Base-by-base conservation (phyloP, 345 rosid genomes). In the Pelargonium nanum region DNA sequence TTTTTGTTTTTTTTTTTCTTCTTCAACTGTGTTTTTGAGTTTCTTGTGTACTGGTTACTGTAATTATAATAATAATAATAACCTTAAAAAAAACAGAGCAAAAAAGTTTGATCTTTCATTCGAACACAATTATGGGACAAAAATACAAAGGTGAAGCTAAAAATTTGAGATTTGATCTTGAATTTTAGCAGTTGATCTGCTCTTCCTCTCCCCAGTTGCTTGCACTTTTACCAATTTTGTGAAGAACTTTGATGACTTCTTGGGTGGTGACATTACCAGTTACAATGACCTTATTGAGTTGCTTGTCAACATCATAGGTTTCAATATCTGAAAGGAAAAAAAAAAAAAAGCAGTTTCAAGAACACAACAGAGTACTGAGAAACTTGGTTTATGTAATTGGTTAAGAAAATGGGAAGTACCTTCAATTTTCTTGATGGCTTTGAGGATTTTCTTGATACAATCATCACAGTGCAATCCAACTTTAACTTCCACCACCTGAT, bases 351-450 rank as follows among this genome's bases (percentile, higher is more conserved):
- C 44, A 40, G 7, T 30, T 30, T 30, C 40, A 30, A 5, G 40
- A 30, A 30, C 28, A 7, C 2, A 19, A 5, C 19, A 32, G 22
- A n/a, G n/a, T n/a, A n/a, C n/a, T n/a, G 15, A 16, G 26, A 22
- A 22, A 20, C n/a, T n/a, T 19, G 12, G 5, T 16, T 22, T 4
- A 6, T 9, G 58, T 15, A 24, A 32, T 7, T 28, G 24, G 7
- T 24, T 7, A 22, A 26, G 20, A 9, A 16, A 40, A 20, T 19
- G 56, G 55, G 4, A 17, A 44, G 59, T 78, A 87, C 95, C 93
- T 61, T 80, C 82, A 57, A 88, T 80, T 68, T 88, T 88, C 83
- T 91, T 88, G 68, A 91, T 85, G 26, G 91, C 90, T 68, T 91
- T 86, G 25, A 91, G 69, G 78, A 91, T 86, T 64, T 88, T 88